A percentile compares a stretch with the other conserved stretches of the same genome.
Conservation (phyloP, 108 stramenopile species). For the Skeletonema potamos region DNA sequence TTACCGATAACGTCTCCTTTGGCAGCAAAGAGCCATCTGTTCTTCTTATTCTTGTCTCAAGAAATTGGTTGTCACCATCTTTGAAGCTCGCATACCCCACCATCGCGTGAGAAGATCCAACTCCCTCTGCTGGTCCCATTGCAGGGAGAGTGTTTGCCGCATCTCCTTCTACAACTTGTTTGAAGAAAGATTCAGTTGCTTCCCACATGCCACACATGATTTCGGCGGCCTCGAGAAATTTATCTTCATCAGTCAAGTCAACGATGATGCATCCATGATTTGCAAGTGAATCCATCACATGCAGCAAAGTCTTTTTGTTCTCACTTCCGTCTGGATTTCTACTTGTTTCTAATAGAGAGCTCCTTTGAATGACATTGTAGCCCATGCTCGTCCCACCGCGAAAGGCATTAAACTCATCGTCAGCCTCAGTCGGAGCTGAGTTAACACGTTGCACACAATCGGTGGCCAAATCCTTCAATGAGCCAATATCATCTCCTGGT, state of each 20-base stretch:
- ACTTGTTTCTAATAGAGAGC: slow-evolving; percentile 40
- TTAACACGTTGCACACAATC: slow-evolving; percentile 60
- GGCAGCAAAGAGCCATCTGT: slow-evolving; percentile 57
- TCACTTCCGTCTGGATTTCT: slow-evolving; percentile 66
- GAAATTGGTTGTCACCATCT: slow-evolving; percentile 68
- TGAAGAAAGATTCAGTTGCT: slow-evolving; percentile 55
- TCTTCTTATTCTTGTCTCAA: slow-evolving; percentile 70
- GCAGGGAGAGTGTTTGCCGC: slow-evolving; percentile 41
- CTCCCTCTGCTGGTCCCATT: slow-evolving; percentile 53
- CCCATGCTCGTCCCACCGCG: slow-evolving; percentile 58
- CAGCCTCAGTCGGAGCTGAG: slow-evolving; percentile 52
- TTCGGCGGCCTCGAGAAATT: slow-evolving; percentile 45
- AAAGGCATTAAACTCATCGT: slow-evolving; percentile 52
- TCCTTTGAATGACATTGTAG: slow-evolving; percentile 67
- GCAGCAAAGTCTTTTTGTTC: slow-evolving; percentile 59
- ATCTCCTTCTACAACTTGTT: slow-evolving; percentile 20
- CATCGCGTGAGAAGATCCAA: slow-evolving; percentile 66
- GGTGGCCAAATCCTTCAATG: slow-evolving; percentile 53
- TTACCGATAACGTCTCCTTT: slow-evolving; percentile 30
- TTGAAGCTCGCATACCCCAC: slow-evolving; percentile 67
- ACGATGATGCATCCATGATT: slow-evolving; percentile 80
- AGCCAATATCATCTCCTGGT: slow-evolving; percentile 56
- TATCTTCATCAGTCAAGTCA: slow-evolving; percentile 75
- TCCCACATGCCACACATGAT: slow-evolving; percentile 70
- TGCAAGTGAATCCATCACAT: slow-evolving; percentile 88